phyloP scores from a whole-genome alignment of 2,329 filamentous ascomycete genomes.

The Claviceps lovelessii region DNA sequence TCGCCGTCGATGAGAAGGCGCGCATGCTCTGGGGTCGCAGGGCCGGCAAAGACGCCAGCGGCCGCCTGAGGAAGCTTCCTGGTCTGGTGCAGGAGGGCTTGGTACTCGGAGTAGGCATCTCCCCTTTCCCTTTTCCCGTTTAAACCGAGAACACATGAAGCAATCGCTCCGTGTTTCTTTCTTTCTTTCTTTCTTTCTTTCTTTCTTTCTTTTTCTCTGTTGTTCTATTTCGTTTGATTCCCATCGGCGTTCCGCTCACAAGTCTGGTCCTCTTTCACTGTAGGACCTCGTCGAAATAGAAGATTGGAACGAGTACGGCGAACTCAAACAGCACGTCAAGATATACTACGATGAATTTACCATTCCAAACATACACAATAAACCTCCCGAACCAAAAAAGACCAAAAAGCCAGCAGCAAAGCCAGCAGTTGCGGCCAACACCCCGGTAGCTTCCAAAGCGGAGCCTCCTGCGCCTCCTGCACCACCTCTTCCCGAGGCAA shows the following conservation, averaged over 20 bases:
- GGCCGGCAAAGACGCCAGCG: slow-evolving; percentile 52
- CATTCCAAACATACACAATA: slow-evolving; percentile 40
- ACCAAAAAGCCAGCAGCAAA: slow-evolving; percentile 4
- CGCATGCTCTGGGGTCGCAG: slow-evolving; percentile 79
- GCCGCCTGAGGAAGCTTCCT: slow-evolving; percentile 62
- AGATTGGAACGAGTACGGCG: slow-evolving; percentile 98
- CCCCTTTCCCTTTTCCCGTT: neutral
- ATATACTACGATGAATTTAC: slow-evolving; percentile 51
- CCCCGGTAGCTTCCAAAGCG: slow-evolving; percentile 7
- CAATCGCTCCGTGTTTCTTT: neutral
- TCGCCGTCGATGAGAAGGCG: slow-evolving; percentile 78
- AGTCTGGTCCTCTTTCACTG: neutral
- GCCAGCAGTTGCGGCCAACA: slow-evolving; percentile 11
- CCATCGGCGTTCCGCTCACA: neutral
- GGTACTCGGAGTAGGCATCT: slow-evolving; percentile 59
- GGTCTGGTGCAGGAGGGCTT: slow-evolving; percentile 75
- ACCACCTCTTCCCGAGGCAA: slow-evolving; percentile 9
- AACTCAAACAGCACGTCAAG: slow-evolving; percentile 73
- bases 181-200: neutral
- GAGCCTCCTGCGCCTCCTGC: slow-evolving; percentile 9
- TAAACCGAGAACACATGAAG: neutral
- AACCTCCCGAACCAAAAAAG: slow-evolving; percentile 29
- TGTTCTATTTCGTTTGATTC: no score
- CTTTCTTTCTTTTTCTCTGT: no score
- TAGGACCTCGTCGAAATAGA: slow-evolving; percentile 90